A percentile compares a stretch with the other conserved stretches of the same genome.
Evolutionary conservation across 169 alveolate genomes (phyloP).

Genomic region (Plasmodium sp.): DNA sequence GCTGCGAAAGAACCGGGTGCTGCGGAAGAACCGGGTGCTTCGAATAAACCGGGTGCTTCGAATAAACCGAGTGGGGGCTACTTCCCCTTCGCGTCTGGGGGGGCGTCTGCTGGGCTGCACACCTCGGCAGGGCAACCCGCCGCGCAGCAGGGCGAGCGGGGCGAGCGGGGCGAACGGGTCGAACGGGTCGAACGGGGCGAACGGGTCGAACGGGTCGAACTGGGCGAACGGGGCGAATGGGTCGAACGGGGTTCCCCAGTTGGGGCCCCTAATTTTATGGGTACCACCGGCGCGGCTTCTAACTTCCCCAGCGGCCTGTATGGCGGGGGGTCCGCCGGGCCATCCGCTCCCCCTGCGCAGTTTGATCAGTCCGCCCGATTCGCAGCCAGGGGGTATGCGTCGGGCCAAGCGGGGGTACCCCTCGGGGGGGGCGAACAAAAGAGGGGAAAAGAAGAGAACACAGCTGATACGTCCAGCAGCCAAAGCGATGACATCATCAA

Average conservation of each 20-base stretch:
- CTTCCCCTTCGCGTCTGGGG: background rate
- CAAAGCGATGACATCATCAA: constrained; percentile 26
- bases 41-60: background rate
- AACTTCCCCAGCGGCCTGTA: background rate
- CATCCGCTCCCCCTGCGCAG: background rate
- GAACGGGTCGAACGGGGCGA: too few relatives aligned
- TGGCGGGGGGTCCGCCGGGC: background rate
- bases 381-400: background rate
- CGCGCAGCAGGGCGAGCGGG: background rate
- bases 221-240: too few relatives aligned
- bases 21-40: too few relatives aligned
- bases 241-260: background rate
- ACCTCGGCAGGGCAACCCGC: background rate
- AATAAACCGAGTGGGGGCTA: background rate
- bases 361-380: background rate
- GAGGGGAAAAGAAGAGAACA: background rate
- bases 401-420: background rate
- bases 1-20: too few relatives aligned
- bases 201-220: too few relatives aligned
- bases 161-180: background rate
- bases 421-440: background rate
- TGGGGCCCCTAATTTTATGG: background rate
- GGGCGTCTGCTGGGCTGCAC: background rate
- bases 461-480: background rate
- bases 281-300: background rate